Conservation (phyloP, 176 grass and related monocot species). For the Oryza meridionalis region DNA sequence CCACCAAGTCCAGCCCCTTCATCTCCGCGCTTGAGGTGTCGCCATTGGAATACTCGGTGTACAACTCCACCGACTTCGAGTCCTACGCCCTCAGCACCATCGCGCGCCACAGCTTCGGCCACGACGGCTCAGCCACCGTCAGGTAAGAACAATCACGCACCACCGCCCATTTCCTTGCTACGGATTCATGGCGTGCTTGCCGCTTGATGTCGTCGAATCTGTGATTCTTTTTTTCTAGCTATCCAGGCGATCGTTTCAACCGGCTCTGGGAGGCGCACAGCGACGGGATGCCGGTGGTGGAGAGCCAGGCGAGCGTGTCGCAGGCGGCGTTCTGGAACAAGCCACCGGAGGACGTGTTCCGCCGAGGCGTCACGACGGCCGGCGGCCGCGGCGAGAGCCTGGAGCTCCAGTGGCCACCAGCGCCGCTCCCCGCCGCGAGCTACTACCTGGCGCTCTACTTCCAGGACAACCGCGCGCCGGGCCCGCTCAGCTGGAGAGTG, state of each 20-base stretch:
- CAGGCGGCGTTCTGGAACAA: slow-evolving; percentile 79
- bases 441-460: slow-evolving; percentile 95
- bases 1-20: slow-evolving; percentile 72
- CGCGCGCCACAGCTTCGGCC: slow-evolving; percentile 76
- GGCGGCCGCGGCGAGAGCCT: slow-evolving; percentile 51
- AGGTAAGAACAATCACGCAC: slow-evolving; percentile 40
- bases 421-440: slow-evolving; percentile 60
- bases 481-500: slow-evolving; percentile 67
- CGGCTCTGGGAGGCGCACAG: slow-evolving; percentile 79
- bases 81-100: slow-evolving; percentile 66
- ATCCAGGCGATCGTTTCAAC: slow-evolving; percentile 70
- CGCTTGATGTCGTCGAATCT: slow-evolving; percentile 31
- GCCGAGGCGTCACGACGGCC: slow-evolving; percentile 57
- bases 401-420: slow-evolving; percentile 64
- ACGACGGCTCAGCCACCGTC: slow-evolving; percentile 28
- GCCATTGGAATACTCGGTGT: slow-evolving; percentile 64
- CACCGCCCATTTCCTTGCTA: background rate
- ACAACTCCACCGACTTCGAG: slow-evolving; percentile 66
- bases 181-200: background rate
- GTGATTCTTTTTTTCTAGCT: slow-evolving; percentile 37
- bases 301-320: slow-evolving; percentile 55
- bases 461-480: slow-evolving; percentile 72
- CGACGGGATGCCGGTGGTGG: slow-evolving; percentile 49
- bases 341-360: slow-evolving; percentile 65
- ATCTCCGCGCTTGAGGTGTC: slow-evolving; percentile 86